Evolutionary conservation across 164 flowering plant genomes (phyloP), one percentile per base, ranked within the genome.

Genomic region (Santalum album): DNA sequence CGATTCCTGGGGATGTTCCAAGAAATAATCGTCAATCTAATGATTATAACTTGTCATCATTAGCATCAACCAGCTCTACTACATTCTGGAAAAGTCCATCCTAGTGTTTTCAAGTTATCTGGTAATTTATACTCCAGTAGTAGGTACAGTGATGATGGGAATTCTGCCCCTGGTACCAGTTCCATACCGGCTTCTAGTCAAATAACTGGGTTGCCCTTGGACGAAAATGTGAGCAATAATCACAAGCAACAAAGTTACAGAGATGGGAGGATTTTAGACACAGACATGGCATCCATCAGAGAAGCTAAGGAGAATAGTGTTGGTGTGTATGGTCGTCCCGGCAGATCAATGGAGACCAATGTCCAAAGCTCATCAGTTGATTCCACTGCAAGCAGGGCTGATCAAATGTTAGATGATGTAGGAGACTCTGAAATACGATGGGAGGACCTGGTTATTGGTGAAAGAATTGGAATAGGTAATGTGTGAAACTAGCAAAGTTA

Each of bases 391-490:
- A 65, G 66, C 59, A 68, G 75, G 64, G 63, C 60, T 66, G 83
- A 84, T 68, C 86, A 80, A 59, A 72, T 79, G 69, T 69, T 82
- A 43, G 97, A 87, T 59, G 87, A 81, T 71, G 76, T 64, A 6
- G 76, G 84, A 51, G 94, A 90, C 52, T 73, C 83, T 69, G 97
- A 94, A 73, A 90, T 94, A 63, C 82, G 71, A 45, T 94, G 97
- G 99, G 95, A 94, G 67, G 87, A 94, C 65, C 79, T 94, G 71
- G 85, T 71, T 27, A 59, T 90, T 70, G 96, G 96, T 63, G 99
- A 94, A 74, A 79, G 99, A 64, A 94, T 94, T 70, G 99, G 99
- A 53, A 64, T 94, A 75, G 99, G 99, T 94, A 86, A 65, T 49
- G 49, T 25, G 42, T 54, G 25, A 25, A 42, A 17, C 49, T 47